Evolutionary conservation across 208 protist genomes (phyloP).

Genomic region (Leishmania tropica): DNA sequence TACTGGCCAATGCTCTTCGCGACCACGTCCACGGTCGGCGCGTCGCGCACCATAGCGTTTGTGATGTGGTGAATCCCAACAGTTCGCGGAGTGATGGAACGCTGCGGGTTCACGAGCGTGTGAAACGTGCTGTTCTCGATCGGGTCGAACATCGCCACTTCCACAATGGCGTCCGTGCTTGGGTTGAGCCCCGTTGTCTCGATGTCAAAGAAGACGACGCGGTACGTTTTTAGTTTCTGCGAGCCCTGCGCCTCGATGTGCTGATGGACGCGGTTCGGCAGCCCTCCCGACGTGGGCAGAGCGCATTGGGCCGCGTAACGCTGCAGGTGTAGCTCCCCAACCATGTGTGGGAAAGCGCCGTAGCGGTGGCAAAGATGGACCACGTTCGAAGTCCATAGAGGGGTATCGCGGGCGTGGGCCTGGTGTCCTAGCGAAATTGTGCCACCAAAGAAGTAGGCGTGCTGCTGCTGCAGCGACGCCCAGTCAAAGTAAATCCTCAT

Average conservation of each 20-base stretch:
- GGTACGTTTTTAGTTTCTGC: constrained; percentile 29
- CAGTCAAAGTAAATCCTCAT: constrained; percentile 80
- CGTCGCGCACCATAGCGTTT: constrained; percentile 61
- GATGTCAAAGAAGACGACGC: constrained; percentile 83
- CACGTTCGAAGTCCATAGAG: constrained; percentile 75
- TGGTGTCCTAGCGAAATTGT: constrained; percentile 53
- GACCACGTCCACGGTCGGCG: constrained; percentile 64
- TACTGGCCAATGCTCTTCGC: constrained; percentile 57
- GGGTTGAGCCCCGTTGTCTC: constrained; percentile 89
- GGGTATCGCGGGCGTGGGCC: constrained; percentile 25
- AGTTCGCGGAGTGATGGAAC: constrained; percentile 64
- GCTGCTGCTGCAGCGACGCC: constrained; percentile 63
- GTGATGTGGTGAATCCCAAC: constrained; percentile 88
- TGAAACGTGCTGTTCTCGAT: constrained; percentile 76
- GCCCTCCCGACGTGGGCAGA: constrained; percentile 23
- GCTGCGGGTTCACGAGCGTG: constrained; percentile 75
- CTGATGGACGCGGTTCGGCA: constrained; percentile 41
- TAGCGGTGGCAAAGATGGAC: constrained; percentile 78
- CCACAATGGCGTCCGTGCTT: constrained; percentile 79
- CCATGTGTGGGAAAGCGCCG: constrained; percentile 50
- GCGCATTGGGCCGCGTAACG: constrained; percentile 66
- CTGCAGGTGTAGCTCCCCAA: constrained; percentile 72
- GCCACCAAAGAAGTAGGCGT: constrained; percentile 85
- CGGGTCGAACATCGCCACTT: constrained; percentile 86
- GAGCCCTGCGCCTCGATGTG: constrained; percentile 41